Evolutionary conservation across 768 basidiomycete genomes (phyloP).

Genomic region (Daedalea quercina): DNA sequence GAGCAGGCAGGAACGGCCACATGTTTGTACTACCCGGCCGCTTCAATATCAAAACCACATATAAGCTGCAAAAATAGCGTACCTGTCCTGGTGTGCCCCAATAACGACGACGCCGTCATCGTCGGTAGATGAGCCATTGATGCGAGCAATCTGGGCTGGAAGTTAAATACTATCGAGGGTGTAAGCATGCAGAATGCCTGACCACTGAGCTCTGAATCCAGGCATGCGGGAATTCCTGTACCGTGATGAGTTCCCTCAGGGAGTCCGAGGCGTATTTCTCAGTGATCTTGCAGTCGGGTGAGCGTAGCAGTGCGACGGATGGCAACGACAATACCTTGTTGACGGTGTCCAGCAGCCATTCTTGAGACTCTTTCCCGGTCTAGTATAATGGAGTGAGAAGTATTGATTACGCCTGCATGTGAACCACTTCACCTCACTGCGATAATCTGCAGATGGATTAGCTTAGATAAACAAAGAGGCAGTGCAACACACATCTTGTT

Average conservation of each 20-base stretch:
- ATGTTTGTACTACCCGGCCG: slow-evolving; percentile 48
- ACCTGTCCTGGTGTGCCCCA: slow-evolving; percentile 84
- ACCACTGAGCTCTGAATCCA: slow-evolving; percentile 86
- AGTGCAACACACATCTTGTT: slow-evolving; percentile 56
- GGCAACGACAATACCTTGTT: slow-evolving; percentile 37
- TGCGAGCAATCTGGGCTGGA: slow-evolving; percentile 54
- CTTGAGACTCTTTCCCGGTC: slow-evolving; percentile 72
- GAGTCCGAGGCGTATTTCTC: slow-evolving; percentile 48
- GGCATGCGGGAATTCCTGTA: slow-evolving; percentile 68
- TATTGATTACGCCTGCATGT: not conserved
- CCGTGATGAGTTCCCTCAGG: slow-evolving; percentile 49
- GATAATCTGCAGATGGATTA: slow-evolving; percentile 44
- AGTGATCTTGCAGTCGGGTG: slow-evolving; percentile 46
- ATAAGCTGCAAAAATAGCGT: slow-evolving; percentile 2
- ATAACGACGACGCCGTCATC: slow-evolving; percentile 65
- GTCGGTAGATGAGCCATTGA: slow-evolving; percentile 59
- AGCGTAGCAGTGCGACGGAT: not conserved
- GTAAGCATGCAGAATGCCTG: slow-evolving; percentile 17
- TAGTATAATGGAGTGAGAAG: slow-evolving; percentile 23
- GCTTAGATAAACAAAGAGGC: slow-evolving; percentile 3
- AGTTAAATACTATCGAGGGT: not conserved
- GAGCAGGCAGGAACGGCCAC: slow-evolving; percentile 73
- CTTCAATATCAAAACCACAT: slow-evolving; percentile 2
- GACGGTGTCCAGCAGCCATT: slow-evolving; percentile 69
- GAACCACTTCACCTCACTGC: slow-evolving; percentile 50